A percentile compares a stretch with the other conserved stretches of the same genome.
phyloP scores from a whole-genome alignment of 495 filamentous ascomycete species.

The Penicillium canariense region DNA sequence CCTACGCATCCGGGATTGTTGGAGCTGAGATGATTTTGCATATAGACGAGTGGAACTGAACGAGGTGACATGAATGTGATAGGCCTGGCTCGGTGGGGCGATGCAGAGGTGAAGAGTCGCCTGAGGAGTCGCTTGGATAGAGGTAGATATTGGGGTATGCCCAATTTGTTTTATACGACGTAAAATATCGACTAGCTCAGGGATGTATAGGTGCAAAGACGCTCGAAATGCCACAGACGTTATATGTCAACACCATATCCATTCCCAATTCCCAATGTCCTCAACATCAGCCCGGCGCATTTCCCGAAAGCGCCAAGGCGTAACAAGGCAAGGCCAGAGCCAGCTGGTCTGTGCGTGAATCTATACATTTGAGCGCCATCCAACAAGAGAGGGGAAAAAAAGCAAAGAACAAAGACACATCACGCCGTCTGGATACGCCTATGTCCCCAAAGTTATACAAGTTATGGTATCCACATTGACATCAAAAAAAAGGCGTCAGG shows the following conservation, averaged over 20 bases:
- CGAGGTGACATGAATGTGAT: no score
- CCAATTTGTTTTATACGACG: background rate
- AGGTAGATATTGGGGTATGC: no score
- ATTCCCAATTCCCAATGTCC: background rate
- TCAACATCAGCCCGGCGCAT: background rate
- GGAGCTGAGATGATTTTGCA: no score
- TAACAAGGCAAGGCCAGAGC: background rate
- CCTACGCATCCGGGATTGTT: no score
- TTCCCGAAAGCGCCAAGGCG: background rate
- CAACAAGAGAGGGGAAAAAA: no score
- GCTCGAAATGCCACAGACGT: background rate
- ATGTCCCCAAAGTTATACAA: slow-evolving; percentile 7
- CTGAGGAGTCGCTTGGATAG: background rate
- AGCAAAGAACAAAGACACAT: background rate
- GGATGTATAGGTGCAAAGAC: background rate
- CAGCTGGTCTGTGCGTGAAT: background rate
- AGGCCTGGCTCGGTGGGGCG: no score
- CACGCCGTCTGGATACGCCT: slow-evolving; percentile 1
- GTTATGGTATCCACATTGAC: slow-evolving; percentile 7
- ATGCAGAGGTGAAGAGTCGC: no score
- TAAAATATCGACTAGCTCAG: background rate
- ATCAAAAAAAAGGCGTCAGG: slow-evolving; percentile 2
- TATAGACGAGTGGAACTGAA: no score
- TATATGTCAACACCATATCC: background rate
- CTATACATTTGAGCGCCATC: slow-evolving; percentile 4